Percentiles rank a stretch among this genome's conserved stretches.
These are phyloP conservation scores for Chlamydomonas sp. DNA, from an alignment of 139 green algal genomes.

Conservation along the genomic window DNA sequence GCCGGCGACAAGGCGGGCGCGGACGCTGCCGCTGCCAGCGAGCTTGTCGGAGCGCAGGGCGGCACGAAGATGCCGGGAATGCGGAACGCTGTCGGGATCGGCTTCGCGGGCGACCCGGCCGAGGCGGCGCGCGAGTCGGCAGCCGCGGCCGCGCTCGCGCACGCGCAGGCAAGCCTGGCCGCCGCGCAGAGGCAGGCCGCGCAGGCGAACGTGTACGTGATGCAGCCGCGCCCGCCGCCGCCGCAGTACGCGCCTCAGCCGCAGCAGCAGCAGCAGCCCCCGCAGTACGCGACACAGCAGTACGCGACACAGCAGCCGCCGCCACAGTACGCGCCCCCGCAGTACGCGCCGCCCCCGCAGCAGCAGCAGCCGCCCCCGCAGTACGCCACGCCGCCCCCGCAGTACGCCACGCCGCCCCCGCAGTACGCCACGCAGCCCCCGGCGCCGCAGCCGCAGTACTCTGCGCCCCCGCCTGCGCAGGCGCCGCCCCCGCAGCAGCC, in stretches of 20 bases:
- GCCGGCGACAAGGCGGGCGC: too few relatives aligned
- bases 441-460: background rate
- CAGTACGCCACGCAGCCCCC: background rate
- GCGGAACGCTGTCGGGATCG: too few relatives aligned
- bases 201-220: background rate
- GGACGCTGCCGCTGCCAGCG: too few relatives aligned
- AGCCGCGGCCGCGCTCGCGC: background rate
- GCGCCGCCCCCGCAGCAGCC: constrained; percentile 6
- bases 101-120: too few relatives aligned
- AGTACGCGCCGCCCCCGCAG: background rate
- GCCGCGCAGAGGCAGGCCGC: background rate
- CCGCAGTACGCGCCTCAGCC: background rate
- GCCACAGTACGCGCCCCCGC: background rate
- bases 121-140: background rate
- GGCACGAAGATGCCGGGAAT: too few relatives aligned
- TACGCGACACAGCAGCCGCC: background rate
- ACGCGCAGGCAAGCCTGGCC: background rate
- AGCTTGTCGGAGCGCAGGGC: too few relatives aligned
- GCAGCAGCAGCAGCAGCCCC: background rate
- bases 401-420: background rate
- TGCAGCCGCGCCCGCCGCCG: too few relatives aligned
- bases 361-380: background rate
- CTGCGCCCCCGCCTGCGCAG: background rate
- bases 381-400: background rate
- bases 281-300: too few relatives aligned